Percentiles rank a stretch among this genome's conserved stretches.
These are phyloP conservation scores for Sextonia rubra DNA, from an alignment of 164 flowering plant species.

Conservation along the genomic window DNA sequence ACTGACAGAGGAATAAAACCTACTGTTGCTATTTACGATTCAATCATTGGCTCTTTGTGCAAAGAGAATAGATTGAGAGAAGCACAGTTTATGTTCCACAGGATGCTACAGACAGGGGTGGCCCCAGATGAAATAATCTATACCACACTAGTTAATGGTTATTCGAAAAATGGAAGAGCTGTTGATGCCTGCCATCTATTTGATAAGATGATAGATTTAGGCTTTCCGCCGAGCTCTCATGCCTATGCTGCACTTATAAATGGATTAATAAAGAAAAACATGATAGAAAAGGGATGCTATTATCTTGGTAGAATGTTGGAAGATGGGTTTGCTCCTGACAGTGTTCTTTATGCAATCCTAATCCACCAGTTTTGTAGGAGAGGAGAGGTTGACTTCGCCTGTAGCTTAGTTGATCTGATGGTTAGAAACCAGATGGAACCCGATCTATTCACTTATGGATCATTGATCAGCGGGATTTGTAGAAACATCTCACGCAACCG, in stretches of 20 bases:
- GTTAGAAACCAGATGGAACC: constrained; percentile 28
- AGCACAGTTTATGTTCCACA: constrained; percentile 42
- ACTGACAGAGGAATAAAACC: constrained; percentile 44
- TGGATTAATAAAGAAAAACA: constrained; percentile 53
- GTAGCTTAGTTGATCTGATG: constrained; percentile 47
- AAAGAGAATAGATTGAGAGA: constrained; percentile 40
- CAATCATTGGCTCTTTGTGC: constrained; percentile 43
- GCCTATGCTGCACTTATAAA: constrained; percentile 53
- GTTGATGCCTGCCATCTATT: constrained; percentile 39
- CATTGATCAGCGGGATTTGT: constrained; percentile 45
- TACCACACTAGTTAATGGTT: constrained; percentile 56
- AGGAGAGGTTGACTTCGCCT: constrained; percentile 48
- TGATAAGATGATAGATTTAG: constrained; percentile 39
- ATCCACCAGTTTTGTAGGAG: constrained; percentile 48
- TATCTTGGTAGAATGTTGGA: constrained; percentile 50
- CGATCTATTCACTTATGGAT: constrained; percentile 34
- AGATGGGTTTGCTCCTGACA: constrained; percentile 51
- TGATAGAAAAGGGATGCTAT: constrained; percentile 37
- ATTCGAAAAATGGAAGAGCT: constrained; percentile 44
- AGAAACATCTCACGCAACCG: constrained; percentile 23
- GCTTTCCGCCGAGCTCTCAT: constrained; percentile 35
- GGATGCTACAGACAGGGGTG: constrained; percentile 49
- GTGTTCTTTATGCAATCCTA: constrained; percentile 48
- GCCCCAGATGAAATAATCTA: constrained; percentile 47
- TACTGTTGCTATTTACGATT: constrained; percentile 54